Conservation (phyloP, 495 filamentous ascomycete genomes). For the Lasiosphaeria ovina region DNA sequence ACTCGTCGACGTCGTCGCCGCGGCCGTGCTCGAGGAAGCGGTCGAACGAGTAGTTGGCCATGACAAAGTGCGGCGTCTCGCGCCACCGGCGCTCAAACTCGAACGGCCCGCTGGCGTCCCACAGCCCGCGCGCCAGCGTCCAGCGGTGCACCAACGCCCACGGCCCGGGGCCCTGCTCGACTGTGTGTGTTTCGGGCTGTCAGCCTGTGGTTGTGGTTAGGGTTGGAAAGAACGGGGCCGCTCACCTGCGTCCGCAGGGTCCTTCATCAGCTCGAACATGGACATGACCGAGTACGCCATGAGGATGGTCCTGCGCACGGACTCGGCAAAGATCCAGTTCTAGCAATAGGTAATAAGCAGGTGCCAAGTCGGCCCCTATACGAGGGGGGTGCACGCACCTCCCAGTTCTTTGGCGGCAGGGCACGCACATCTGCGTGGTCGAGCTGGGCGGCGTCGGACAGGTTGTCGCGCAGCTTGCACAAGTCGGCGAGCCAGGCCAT, state of each 20-base stretch:
- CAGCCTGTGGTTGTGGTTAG: no score
- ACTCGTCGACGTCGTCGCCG: conserved; percentile 30
- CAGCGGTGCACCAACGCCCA: conserved; percentile 30
- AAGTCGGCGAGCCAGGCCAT: conserved; percentile 33
- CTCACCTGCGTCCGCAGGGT: not conserved
- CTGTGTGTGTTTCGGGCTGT: not conserved
- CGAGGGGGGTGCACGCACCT: no score
- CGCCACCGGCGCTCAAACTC: conserved; percentile 29
- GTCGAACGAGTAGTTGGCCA: conserved; percentile 27
- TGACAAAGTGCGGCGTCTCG: conserved; percentile 23
- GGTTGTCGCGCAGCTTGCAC: conserved; percentile 31
- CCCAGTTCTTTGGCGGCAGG: conserved; percentile 23
- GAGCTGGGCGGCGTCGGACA: conserved; percentile 18
- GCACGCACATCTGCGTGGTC: not conserved
- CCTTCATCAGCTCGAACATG: conserved; percentile 24
- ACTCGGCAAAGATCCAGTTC: conserved; percentile 37
- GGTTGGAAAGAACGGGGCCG: not conserved
- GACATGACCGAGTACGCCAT: conserved; percentile 26
- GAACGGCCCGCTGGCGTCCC: conserved; percentile 29
- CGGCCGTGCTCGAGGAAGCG: conserved; percentile 27
- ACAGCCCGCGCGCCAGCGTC: conserved; percentile 30
- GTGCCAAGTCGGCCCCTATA: no score
- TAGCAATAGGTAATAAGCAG: conserved; percentile 6
- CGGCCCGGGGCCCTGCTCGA: not conserved
- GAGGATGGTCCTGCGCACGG: conserved; percentile 29